Percentiles rank a stretch among this genome's conserved stretches.
These are phyloP conservation scores for Phytopythium chamaehyphon DNA, from an alignment of 352 stramenopile genomes.

Conservation along the genomic window DNA sequence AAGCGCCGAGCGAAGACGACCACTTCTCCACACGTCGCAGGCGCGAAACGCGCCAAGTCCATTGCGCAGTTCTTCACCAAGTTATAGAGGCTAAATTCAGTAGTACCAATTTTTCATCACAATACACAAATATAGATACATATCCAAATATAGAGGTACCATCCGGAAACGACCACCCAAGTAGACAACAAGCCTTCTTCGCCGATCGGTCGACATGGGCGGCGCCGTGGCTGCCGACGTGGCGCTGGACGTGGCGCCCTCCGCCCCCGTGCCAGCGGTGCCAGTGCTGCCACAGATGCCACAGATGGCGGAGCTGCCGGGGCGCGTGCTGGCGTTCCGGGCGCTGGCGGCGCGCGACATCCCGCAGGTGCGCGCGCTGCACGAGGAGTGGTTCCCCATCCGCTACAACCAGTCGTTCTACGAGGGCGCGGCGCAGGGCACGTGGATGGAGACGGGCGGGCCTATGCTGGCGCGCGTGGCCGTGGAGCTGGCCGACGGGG, in stretches of 20 bases:
- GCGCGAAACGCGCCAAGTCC: conserved; percentile 45
- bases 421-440: conserved; percentile 79
- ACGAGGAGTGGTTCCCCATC: conserved; percentile 97
- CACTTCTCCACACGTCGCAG: conserved; percentile 28
- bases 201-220: conserved; percentile 1
- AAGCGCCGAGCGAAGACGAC: conserved; percentile 16
- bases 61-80: conserved; percentile 67
- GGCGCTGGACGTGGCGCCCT: not conserved
- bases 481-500: conserved; percentile 35
- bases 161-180: too few species aligned
- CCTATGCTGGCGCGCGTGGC: conserved; percentile 89
- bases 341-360: conserved; percentile 82
- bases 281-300: too few species aligned
- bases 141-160: too few species aligned
- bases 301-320: conserved; percentile 3
- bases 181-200: too few species aligned
- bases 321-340: conserved; percentile 65
- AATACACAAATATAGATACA: not conserved
- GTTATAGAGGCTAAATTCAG: conserved; percentile 25
- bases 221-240: conserved; percentile 2
- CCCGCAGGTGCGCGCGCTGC: conserved; percentile 86
- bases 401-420: conserved; percentile 96
- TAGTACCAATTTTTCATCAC: not conserved
- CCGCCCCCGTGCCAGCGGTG: too few species aligned
- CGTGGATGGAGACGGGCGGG: conserved; percentile 86